Evolutionary conservation across 352 stramenopile species (phyloP).

Genomic region (Phytophthora capsici): DNA sequence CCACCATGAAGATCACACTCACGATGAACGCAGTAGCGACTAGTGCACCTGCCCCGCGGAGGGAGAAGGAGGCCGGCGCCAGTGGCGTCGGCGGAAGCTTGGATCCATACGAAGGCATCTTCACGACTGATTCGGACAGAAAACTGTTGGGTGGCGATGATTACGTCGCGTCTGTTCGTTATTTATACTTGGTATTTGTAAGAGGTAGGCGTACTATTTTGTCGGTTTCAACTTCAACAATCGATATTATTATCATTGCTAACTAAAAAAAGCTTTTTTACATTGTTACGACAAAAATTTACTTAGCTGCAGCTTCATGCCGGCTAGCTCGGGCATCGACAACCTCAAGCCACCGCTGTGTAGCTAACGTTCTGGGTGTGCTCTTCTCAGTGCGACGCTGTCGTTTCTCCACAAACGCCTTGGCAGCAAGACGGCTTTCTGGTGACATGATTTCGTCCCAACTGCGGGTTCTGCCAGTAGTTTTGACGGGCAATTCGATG

Average conservation of each 20-base stretch:
- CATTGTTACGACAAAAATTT: neutral
- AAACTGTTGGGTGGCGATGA: conserved; percentile 3
- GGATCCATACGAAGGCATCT: conserved; percentile 28
- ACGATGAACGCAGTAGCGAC: conserved; percentile 41
- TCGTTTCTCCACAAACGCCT: conserved; percentile 74
- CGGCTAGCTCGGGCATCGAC: conserved; percentile 36
- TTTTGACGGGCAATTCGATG: conserved; percentile 21
- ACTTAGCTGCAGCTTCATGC: conserved; percentile 9
- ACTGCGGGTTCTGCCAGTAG: conserved; percentile 1
- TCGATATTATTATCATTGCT: conserved; percentile 1
- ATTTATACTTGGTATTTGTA: conserved; percentile 10
- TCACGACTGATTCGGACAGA: conserved; percentile 11
- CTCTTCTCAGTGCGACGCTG: conserved; percentile 51
- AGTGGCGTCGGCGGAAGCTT: conserved; percentile 19
- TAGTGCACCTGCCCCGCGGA: conserved; percentile 29
- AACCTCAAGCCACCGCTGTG: conserved; percentile 69
- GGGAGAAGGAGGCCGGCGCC: conserved; percentile 37
- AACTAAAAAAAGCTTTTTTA: conserved; percentile 2
- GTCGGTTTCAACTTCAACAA: conserved; percentile 11
- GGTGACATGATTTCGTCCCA: conserved; percentile 53
- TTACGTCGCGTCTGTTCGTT: conserved; percentile 9
- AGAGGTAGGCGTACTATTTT: neutral
- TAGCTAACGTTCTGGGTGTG: conserved; percentile 69
- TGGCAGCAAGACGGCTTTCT: conserved; percentile 55
- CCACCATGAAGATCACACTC: conserved; percentile 42